Percentiles rank a stretch among this genome's conserved stretches.
Evolutionary conservation across 441 rosid genomes (phyloP).

Genomic region (Pelargonium fulgidum): DNA sequence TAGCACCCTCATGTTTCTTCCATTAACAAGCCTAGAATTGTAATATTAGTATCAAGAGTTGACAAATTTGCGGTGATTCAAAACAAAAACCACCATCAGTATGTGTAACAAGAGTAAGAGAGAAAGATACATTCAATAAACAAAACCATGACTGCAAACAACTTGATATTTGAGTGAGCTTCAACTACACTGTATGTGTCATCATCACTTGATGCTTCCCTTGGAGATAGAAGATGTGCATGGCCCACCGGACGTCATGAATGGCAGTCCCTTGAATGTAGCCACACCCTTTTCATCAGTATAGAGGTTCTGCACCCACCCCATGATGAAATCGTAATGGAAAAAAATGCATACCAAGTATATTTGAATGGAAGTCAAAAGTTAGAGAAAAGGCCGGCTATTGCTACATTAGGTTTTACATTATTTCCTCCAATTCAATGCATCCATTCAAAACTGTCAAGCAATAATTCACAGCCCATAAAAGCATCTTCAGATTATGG

Average conservation of each 20-base stretch:
- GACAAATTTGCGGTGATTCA: background rate
- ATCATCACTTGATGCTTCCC: slow-evolving; percentile 64
- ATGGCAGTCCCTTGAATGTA: slow-evolving; percentile 81
- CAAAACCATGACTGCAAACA: slow-evolving; percentile 1
- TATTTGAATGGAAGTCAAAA: background rate
- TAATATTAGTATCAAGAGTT: background rate
- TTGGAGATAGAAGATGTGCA: slow-evolving; percentile 64
- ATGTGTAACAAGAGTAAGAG: no score
- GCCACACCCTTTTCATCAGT: slow-evolving; percentile 88
- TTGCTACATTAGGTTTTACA: background rate
- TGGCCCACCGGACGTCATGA: slow-evolving; percentile 85
- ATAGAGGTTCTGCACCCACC: slow-evolving; percentile 62
- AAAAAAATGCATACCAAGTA: slow-evolving; percentile 6
- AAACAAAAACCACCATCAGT: background rate
- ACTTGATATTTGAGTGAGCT: background rate
- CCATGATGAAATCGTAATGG: slow-evolving; percentile 5
- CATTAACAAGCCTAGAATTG: background rate
- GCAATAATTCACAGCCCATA: no score
- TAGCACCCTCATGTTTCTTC: background rate
- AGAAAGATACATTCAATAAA: background rate
- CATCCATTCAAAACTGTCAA: background rate
- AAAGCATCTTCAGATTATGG: background rate
- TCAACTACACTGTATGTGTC: background rate
- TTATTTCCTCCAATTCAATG: slow-evolving; percentile 1
- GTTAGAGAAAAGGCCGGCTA: background rate